Percentiles rank a stretch among this genome's conserved stretches.
These are phyloP conservation scores for Prunus kanzakura DNA, from an alignment of 306 rosid genomes.

Conservation along the genomic window DNA sequence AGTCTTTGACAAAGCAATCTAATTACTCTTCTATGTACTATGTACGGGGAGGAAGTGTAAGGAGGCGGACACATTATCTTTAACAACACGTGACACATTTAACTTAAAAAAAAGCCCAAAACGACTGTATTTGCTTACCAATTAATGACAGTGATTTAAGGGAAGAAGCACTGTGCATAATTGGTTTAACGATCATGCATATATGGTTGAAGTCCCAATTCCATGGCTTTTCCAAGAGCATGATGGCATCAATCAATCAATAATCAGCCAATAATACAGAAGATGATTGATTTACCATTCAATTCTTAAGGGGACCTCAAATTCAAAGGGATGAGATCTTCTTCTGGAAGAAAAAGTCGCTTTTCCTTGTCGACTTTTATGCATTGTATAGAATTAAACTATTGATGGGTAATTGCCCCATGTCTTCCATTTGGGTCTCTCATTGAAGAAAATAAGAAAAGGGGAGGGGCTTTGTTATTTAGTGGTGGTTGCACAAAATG, in stretches of 20 bases:
- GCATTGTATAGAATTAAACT: neutral
- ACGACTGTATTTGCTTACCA: neutral
- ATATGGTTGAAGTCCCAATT: conserved; percentile 23
- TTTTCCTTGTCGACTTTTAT: conserved; percentile 1
- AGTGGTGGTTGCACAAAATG: conserved; percentile 33
- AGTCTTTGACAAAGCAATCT: neutral
- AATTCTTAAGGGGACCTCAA: neutral
- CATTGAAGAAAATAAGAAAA: conserved; percentile 13
- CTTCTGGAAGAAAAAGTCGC: neutral
- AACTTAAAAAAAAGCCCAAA: neutral
- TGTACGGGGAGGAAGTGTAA: no score
- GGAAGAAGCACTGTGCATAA: neutral
- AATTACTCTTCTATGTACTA: no score
- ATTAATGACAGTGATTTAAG: neutral
- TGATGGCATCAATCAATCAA: neutral
- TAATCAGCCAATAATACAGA: neutral
- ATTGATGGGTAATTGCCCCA: neutral
- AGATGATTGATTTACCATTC: neutral
- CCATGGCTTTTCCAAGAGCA: conserved; percentile 17
- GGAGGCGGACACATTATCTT: no score
- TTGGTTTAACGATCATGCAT: neutral
- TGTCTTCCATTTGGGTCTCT: conserved; percentile 19
- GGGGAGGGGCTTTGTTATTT: conserved; percentile 3
- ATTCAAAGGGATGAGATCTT: conserved; percentile 10
- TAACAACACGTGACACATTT: no score